phyloP scores from a whole-genome alignment of 306 rosid species.

The Cyclanthera cordifolia region DNA sequence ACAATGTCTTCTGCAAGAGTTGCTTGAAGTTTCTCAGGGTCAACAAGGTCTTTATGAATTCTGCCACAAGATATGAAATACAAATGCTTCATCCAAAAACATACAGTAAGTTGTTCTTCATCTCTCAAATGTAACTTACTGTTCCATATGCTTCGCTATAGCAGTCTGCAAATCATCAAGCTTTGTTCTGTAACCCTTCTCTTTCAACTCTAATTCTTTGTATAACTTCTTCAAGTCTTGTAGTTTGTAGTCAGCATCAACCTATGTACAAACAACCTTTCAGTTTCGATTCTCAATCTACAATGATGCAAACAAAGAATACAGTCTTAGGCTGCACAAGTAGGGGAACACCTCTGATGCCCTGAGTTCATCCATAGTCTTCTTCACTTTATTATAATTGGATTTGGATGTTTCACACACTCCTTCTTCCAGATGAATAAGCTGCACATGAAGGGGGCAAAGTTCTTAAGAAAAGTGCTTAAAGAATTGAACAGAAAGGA shows the following conservation, averaged over 20 bases:
- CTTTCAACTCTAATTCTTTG: conserved; percentile 67
- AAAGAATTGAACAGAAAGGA: conserved; percentile 3
- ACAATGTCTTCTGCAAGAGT: conserved; percentile 46
- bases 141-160: conserved; percentile 72
- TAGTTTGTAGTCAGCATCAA: conserved; percentile 73
- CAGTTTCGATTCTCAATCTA: conserved; percentile 6
- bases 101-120: neutral
- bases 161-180: conserved; percentile 65
- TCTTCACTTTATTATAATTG: conserved; percentile 53
- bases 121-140: conserved; percentile 38
- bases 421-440: conserved; percentile 55
- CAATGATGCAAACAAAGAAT: neutral
- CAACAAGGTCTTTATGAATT: conserved; percentile 74
- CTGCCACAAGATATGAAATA: conserved; percentile 34
- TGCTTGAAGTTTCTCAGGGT: conserved; percentile 66
- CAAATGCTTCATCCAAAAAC: neutral
- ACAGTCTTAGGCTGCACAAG: neutral
- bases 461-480: neutral
- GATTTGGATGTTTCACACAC: conserved; percentile 54
- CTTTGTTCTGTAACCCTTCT: conserved; percentile 59
- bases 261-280: conserved; percentile 31
- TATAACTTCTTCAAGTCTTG: conserved; percentile 70
- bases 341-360: conserved; percentile 62
- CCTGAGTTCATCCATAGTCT: conserved; percentile 56
- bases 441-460: conserved; percentile 29